A percentile compares a stretch with the other conserved stretches of the same genome.
Evolutionary conservation across 1,284 basidiomycete species (phyloP).

Genomic region (Trichosporon sp.): DNA sequence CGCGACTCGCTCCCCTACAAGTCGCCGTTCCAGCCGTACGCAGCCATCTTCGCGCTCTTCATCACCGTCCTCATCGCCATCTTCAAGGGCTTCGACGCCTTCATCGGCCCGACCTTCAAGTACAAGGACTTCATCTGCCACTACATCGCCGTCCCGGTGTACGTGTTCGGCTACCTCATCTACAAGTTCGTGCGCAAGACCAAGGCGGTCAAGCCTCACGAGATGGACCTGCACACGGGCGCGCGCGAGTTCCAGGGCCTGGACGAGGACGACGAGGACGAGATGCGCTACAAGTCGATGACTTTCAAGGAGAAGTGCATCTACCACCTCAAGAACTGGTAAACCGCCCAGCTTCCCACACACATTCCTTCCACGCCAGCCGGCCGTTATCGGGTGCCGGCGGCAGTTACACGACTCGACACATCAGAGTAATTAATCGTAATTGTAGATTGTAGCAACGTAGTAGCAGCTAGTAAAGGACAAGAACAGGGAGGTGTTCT

Average conservation of each 20-base stretch:
- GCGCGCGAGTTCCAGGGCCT: conserved; percentile 64
- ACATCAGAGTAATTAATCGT: not conserved
- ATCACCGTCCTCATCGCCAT: conserved; percentile 60
- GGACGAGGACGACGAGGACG: conserved; percentile 50
- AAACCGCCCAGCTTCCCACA: not conserved
- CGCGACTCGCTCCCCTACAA: conserved; percentile 57
- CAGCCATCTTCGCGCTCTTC: conserved; percentile 56
- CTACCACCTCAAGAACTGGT: conserved; percentile 45
- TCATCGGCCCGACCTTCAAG: conserved; percentile 45
- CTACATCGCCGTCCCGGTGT: conserved; percentile 51
- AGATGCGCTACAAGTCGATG: conserved; percentile 27
- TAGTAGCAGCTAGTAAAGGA: not conserved
- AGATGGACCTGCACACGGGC: conserved; percentile 64
- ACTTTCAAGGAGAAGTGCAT: conserved; percentile 38
- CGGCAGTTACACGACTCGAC: not conserved
- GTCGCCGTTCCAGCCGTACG: conserved; percentile 41
- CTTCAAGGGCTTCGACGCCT: conserved; percentile 66
- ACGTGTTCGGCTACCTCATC: conserved; percentile 58
- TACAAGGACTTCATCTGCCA: conserved; percentile 61
- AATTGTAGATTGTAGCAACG: conserved; percentile 1
- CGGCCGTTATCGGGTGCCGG: not conserved
- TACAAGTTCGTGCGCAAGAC: conserved; percentile 61
- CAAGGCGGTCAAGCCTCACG: conserved; percentile 53
- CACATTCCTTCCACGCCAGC: not conserved
- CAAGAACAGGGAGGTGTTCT: not conserved